Percentiles rank a stretch among this genome's conserved stretches.
Evolutionary conservation across 2,329 filamentous ascomycete genomes (phyloP).

Genomic region (Fusarium incarnatum): DNA sequence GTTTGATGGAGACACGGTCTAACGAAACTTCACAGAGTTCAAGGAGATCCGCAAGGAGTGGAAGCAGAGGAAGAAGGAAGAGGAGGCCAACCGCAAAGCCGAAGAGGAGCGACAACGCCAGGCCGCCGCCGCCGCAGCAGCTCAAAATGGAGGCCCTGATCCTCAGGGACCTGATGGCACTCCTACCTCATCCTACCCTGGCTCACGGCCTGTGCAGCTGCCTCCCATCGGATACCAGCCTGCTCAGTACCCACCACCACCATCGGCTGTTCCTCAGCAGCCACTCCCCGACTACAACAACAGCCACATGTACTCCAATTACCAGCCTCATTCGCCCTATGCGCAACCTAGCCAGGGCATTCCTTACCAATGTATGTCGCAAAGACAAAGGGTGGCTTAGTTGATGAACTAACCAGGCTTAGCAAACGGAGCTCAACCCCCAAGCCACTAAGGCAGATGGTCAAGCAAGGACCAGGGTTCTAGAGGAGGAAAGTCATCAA

Average conservation of each 20-base stretch:
- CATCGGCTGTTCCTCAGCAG: conserved; percentile 64
- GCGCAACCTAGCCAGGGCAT: conserved; percentile 68
- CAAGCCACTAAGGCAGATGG: conserved; percentile 47
- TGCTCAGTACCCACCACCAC: conserved; percentile 74
- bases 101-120: conserved; percentile 85
- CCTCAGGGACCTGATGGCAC: conserved; percentile 57
- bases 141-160: conserved; percentile 62
- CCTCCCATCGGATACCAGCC: conserved; percentile 81
- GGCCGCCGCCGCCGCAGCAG: conserved; percentile 64
- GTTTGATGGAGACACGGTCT: conserved; percentile 22
- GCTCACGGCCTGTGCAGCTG: conserved; percentile 71
- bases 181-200: conserved; percentile 66
- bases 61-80: conserved; percentile 99
- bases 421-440: conserved; percentile 53
- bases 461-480: conserved; percentile 31
- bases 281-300: conserved; percentile 67
- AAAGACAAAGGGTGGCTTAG: conserved; percentile 27
- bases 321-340: conserved; percentile 70
- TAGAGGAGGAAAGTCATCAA: conserved; percentile 48
- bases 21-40: conserved; percentile 76
- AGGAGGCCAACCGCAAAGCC: conserved; percentile 65
- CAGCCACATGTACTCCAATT: conserved; percentile 66
- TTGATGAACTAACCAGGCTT: conserved; percentile 30
- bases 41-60: conserved; percentile 99
- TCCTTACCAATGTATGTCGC: conserved; percentile 67